phyloP scores from a whole-genome alignment of 192 early-diverging fungal species.

The Thamnidium elegans region DNA sequence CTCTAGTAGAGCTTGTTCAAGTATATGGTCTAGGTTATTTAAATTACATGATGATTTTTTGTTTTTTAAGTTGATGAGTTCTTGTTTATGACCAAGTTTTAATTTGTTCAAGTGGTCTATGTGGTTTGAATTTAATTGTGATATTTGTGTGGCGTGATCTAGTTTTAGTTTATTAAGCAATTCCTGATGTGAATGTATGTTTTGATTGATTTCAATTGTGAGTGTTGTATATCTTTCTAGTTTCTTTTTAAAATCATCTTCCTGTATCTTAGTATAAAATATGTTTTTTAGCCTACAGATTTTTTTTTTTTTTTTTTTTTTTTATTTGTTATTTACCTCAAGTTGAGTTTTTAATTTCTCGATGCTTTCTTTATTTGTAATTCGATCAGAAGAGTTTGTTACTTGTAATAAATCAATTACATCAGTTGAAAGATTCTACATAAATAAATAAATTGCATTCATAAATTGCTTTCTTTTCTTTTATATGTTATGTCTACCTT shows the following conservation, averaged over 20 bases:
- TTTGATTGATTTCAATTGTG: background rate
- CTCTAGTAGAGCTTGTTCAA: background rate
- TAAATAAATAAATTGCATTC: background rate
- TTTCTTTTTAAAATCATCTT: background rate
- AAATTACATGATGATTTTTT: background rate
- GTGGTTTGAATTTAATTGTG: background rate
- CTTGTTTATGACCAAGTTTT: background rate
- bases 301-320: background rate
- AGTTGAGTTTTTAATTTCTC: conserved; percentile 14
- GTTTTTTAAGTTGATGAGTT: background rate
- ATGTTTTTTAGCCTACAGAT: background rate
- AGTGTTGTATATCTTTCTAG: conserved; percentile 8
- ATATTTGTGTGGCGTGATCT: background rate
- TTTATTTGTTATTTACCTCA: conserved; percentile 6
- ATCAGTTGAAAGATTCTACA: background rate
- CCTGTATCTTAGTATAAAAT: background rate
- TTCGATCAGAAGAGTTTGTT: background rate
- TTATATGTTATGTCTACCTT: background rate
- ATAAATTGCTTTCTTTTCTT: background rate
- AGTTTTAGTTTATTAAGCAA: background rate
- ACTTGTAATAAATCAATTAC: conserved; percentile 5
- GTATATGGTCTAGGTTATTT: background rate
- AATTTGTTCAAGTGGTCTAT: background rate
- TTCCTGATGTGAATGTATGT: background rate
- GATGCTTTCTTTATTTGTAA: background rate